Evolutionary conservation across 352 stramenopile species (phyloP).

Genomic region (Globisporangium nodosum): DNA sequence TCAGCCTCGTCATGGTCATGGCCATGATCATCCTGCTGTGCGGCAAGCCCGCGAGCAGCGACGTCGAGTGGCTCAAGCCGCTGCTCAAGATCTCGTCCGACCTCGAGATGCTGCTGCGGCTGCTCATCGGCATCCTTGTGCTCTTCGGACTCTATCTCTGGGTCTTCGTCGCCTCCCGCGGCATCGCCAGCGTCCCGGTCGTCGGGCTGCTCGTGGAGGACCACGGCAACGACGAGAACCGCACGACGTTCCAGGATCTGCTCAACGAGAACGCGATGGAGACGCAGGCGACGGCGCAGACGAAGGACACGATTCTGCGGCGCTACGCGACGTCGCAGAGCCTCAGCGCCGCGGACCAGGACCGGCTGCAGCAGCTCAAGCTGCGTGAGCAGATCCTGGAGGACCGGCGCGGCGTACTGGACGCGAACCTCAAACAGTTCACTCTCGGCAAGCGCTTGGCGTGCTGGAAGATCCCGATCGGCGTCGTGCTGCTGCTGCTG

Average conservation of each 20-base stretch:
- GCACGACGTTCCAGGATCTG: constrained; percentile 67
- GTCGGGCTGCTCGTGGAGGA: constrained; percentile 78
- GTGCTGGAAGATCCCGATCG: constrained; percentile 71
- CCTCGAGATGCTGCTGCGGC: constrained; percentile 60
- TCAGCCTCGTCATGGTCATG: constrained; percentile 63
- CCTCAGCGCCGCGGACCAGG: constrained; percentile 65
- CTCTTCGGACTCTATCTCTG: constrained; percentile 74
- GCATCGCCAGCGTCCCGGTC: constrained; percentile 65
- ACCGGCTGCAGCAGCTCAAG: constrained; percentile 70
- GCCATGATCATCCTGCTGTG: constrained; percentile 66
- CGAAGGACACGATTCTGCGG: constrained; percentile 61
- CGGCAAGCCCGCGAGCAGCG: constrained; percentile 64
- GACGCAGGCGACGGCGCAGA: constrained; percentile 56
- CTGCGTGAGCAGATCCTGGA: constrained; percentile 57
- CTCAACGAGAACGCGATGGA: constrained; percentile 74
- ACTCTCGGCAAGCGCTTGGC: constrained; percentile 30
- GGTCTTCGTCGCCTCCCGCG: constrained; percentile 64
- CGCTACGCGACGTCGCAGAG: constrained; percentile 55
- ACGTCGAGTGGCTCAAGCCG: constrained; percentile 82
- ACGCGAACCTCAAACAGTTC: constrained; percentile 59
- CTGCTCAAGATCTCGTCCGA: constrained; percentile 72
- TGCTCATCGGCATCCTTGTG: constrained; percentile 69
- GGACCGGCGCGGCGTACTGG: constrained; percentile 61
- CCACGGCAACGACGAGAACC: constrained; percentile 59
- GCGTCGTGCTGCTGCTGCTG: constrained; percentile 47